Evolutionary conservation across 176 grass and related monocot genomes (phyloP).

Genomic region (Cenchrus fungigraminus): DNA sequence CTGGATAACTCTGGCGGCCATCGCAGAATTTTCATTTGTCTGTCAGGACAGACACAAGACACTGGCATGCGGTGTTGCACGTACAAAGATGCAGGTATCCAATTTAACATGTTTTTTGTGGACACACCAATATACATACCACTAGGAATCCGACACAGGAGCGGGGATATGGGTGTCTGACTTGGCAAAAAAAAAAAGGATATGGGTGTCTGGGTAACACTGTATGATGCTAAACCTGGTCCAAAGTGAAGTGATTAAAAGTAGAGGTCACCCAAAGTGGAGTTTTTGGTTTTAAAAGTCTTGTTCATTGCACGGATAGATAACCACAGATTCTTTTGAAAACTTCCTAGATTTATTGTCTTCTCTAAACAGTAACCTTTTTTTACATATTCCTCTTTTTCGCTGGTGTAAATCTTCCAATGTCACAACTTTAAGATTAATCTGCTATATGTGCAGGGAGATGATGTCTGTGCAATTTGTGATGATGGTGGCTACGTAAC

Average conservation of each 20-base stretch:
- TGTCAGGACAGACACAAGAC: not conserved
- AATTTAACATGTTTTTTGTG: not conserved
- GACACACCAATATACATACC: not conserved
- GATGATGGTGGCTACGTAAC: conserved; percentile 55
- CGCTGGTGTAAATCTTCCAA: not conserved
- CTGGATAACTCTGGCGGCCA: not conserved
- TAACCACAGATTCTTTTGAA: not conserved
- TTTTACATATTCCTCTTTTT: not conserved
- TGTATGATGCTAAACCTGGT: not conserved
- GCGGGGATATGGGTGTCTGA: not conserved
- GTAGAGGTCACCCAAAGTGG: not conserved
- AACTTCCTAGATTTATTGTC: not conserved
- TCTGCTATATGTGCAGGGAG: conserved; percentile 32
- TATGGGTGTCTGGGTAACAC: not conserved
- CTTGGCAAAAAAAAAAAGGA: not conserved
- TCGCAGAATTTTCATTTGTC: not conserved
- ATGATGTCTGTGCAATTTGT: conserved; percentile 63
- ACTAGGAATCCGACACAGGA: not conserved
- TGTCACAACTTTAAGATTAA: conserved; percentile 14
- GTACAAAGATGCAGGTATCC: not conserved
- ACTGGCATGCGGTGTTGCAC: not conserved
- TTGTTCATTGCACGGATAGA: not conserved
- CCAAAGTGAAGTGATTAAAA: not conserved
- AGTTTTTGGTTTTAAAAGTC: not conserved
- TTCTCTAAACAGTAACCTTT: not conserved